Evolutionary conservation across 202 grass and related monocot species (phyloP).

Genomic region (Saccharum hybrid): DNA sequence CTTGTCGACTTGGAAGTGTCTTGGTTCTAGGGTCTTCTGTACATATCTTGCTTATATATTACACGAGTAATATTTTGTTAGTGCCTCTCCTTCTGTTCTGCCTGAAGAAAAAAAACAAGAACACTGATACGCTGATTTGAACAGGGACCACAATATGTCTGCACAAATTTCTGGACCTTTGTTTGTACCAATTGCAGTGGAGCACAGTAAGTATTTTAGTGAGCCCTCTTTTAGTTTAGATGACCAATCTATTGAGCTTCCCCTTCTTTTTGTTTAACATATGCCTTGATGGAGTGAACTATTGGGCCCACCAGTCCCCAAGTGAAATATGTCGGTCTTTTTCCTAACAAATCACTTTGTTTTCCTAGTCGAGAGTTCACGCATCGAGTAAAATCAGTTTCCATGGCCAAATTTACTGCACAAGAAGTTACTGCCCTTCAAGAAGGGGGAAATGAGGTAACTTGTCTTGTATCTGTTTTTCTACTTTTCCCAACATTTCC

Average conservation of each 20-base stretch:
- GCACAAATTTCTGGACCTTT: constrained; percentile 98
- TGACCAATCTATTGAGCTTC: constrained; percentile 10
- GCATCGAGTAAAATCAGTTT: constrained; percentile 94
- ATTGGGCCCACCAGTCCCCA: neutral
- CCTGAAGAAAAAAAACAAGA: neutral
- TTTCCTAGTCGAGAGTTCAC: constrained; percentile 88
- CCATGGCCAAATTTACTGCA: constrained; percentile 98
- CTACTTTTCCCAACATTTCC: constrained; percentile 32
- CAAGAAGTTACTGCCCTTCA: constrained; percentile 93
- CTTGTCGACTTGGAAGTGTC: constrained; percentile 38
- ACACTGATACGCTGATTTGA: constrained; percentile 57
- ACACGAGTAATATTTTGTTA: neutral
- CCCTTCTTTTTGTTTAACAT: constrained; percentile 28
- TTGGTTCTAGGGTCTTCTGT: constrained; percentile 23
- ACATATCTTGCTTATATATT: constrained; percentile 1
- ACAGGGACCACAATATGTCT: constrained; percentile 98
- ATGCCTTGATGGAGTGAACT: constrained; percentile 9
- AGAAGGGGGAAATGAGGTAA: constrained; percentile 94
- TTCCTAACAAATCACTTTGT: constrained; percentile 19
- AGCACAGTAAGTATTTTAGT: constrained; percentile 81
- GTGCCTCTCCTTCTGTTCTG: neutral
- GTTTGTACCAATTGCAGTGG: constrained; percentile 98
- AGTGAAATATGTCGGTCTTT: constrained; percentile 11
- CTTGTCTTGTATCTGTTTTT: constrained; percentile 28
- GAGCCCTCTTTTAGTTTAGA: constrained; percentile 41